Evolutionary conservation across 2,329 filamentous ascomycete genomes (phyloP).

Genomic region (Epichloe elymi): DNA sequence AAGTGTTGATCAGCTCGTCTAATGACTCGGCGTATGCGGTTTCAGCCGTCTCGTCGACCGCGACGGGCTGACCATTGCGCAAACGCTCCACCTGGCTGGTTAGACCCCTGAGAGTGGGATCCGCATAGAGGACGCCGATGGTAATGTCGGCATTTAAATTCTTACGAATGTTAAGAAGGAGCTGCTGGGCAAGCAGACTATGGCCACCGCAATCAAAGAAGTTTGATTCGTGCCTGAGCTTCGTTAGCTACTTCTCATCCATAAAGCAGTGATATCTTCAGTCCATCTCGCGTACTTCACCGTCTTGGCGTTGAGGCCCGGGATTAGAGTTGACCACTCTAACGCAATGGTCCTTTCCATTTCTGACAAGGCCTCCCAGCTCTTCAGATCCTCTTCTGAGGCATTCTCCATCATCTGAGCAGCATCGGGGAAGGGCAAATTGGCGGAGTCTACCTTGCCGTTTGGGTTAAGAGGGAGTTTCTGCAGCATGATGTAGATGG

Average conservation of each 20-base stretch:
- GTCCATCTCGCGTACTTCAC: slow-evolving; percentile 22
- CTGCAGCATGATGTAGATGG: slow-evolving; percentile 19
- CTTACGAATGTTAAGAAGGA: slow-evolving; percentile 48
- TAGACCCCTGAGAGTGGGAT: slow-evolving; percentile 17
- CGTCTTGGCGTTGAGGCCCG: slow-evolving; percentile 52
- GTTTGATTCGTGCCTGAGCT: neutral
- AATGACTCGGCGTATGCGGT: slow-evolving; percentile 40
- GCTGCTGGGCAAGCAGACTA: slow-evolving; percentile 50
- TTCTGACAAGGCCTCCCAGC: slow-evolving; percentile 33
- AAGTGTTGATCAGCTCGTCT: slow-evolving; percentile 32
- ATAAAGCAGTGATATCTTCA: too few species aligned
- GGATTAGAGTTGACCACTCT: slow-evolving; percentile 62
- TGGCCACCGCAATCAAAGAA: slow-evolving; percentile 29
- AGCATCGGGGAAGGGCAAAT: slow-evolving; percentile 67
- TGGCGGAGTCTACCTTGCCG: slow-evolving; percentile 68
- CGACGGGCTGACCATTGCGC: slow-evolving; percentile 8
- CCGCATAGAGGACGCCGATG: slow-evolving; percentile 19
- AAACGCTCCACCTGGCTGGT: slow-evolving; percentile 16
- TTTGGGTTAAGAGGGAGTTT: slow-evolving; percentile 60
- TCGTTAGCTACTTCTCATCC: too few species aligned
- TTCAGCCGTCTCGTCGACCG: slow-evolving; percentile 21
- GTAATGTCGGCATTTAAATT: slow-evolving; percentile 15
- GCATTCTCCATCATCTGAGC: slow-evolving; percentile 40
- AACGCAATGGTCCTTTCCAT: slow-evolving; percentile 30
- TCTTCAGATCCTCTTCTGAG: slow-evolving; percentile 26